Evolutionary conservation across 148 eudicot genomes (phyloP).

Genomic region (Camellia japonica): DNA sequence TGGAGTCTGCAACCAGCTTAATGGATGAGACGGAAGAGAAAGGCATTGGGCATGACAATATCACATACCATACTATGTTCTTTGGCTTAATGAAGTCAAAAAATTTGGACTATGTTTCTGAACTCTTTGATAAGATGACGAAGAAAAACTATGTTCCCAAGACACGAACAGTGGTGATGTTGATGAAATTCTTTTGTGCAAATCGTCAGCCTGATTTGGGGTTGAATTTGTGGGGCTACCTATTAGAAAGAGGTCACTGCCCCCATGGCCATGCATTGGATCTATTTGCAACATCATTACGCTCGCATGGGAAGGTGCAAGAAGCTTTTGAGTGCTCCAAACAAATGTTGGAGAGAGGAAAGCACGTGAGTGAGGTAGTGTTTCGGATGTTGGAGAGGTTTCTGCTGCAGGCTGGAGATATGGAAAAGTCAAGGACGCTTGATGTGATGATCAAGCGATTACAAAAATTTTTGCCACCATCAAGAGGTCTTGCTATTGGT

Average conservation of each 20-base stretch:
- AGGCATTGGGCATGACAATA: constrained; percentile 45
- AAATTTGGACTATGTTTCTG: constrained; percentile 46
- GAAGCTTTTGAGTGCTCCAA: constrained; percentile 72
- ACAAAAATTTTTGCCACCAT: constrained; percentile 44
- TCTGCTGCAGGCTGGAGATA: constrained; percentile 47
- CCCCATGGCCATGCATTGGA: constrained; percentile 87
- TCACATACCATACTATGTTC: constrained; percentile 76
- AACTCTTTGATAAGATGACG: constrained; percentile 55
- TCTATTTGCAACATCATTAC: constrained; percentile 62
- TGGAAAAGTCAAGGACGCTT: constrained; percentile 44
- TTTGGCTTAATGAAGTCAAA: constrained; percentile 54
- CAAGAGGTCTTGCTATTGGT: constrained; percentile 44
- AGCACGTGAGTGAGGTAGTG: constrained; percentile 51
- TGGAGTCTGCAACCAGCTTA: constrained; percentile 42
- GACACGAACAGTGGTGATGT: constrained; percentile 72
- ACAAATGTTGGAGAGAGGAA: constrained; percentile 73
- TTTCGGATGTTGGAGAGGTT: constrained; percentile 65
- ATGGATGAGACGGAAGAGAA: constrained; percentile 73
- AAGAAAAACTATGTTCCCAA: constrained; percentile 56
- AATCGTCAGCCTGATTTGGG: constrained; percentile 54
- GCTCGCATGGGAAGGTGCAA: constrained; percentile 59
- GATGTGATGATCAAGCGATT: constrained; percentile 49
- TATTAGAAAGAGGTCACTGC: constrained; percentile 67
- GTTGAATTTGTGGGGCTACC: constrained; percentile 65
- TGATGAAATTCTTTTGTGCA: constrained; percentile 79